Conservation (phyloP, 306 rosid species). For the Dalbergia cochinchinensis region DNA sequence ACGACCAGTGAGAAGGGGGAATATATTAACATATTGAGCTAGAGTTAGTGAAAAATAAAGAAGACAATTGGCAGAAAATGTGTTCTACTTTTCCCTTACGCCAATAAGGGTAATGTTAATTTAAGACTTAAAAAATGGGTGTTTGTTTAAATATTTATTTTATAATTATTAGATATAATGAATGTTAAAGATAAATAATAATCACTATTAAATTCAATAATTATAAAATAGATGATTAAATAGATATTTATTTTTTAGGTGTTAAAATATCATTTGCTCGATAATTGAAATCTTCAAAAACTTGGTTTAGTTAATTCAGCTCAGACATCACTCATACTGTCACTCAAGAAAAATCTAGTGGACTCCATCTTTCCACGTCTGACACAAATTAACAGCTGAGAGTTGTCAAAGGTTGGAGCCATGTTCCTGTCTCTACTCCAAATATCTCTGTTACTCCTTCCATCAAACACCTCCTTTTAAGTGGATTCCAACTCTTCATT, state of each 20-base stretch:
- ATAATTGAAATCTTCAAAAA: too few species aligned
- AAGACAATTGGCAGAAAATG: constrained; percentile 42
- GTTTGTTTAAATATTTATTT: too few species aligned
- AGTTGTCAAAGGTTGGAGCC: constrained; percentile 73
- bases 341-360: constrained; percentile 47
- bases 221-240: too few species aligned
- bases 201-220: too few species aligned
- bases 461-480: constrained; percentile 65
- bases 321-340: constrained; percentile 36
- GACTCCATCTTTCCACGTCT: constrained; percentile 88
- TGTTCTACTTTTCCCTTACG: constrained; percentile 43
- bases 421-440: constrained; percentile 66
- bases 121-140: too few species aligned
- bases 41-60: constrained; percentile 20
- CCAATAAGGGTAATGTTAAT: too few species aligned
- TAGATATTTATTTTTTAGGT: too few species aligned
- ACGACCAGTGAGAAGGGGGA: constrained; percentile 18
- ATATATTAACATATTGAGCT: not conserved
- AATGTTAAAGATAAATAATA: too few species aligned
- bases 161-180: too few species aligned
- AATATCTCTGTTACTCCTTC: constrained; percentile 59
- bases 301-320: constrained; percentile 44
- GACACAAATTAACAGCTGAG: constrained; percentile 57
- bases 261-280: too few species aligned
- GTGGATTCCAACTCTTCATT: constrained; percentile 99